phyloP scores from a whole-genome alignment of 768 basidiomycete species.

The Terana coerulea region DNA sequence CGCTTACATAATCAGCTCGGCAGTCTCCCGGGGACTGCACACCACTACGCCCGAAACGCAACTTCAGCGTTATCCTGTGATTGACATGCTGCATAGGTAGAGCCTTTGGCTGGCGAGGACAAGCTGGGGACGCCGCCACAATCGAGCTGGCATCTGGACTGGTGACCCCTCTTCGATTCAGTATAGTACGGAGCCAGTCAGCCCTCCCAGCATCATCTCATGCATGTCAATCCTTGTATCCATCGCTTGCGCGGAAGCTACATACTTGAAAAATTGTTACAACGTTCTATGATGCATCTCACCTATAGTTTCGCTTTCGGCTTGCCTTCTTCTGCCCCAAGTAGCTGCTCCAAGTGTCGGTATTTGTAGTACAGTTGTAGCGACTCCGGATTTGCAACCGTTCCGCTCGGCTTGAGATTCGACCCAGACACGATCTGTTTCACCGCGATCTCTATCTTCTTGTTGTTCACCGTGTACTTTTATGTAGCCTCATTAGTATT shows the following conservation, averaged over 20 bases:
- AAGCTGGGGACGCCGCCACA: too few species aligned
- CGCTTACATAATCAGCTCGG: too few species aligned
- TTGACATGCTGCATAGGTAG: too few species aligned
- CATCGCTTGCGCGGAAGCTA: background rate
- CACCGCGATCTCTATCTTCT: conserved; percentile 78
- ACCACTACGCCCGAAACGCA: too few species aligned
- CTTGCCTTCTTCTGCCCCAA: conserved; percentile 3
- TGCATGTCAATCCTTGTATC: background rate
- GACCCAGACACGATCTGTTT: conserved; percentile 75
- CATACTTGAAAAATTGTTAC: background rate
- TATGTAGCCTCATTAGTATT: background rate
- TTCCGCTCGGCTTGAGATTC: conserved; percentile 63
- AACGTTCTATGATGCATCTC: background rate
- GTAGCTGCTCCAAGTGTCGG: conserved; percentile 42
- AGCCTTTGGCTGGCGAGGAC: too few species aligned
- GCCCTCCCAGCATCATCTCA: too few species aligned
- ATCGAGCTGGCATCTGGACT: too few species aligned
- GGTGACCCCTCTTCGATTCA: too few species aligned
- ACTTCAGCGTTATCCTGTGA: too few species aligned
- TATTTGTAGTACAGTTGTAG: conserved; percentile 63
- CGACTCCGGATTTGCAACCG: conserved; percentile 69
- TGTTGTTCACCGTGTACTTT: conserved; percentile 73
- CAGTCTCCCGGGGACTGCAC: too few species aligned
- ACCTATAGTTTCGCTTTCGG: conserved; percentile 14
- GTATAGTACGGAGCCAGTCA: too few species aligned